These are phyloP conservation scores for Ogataea dorogensis DNA, from an alignment of 805 yeast species.

Conservation along the genomic window DNA sequence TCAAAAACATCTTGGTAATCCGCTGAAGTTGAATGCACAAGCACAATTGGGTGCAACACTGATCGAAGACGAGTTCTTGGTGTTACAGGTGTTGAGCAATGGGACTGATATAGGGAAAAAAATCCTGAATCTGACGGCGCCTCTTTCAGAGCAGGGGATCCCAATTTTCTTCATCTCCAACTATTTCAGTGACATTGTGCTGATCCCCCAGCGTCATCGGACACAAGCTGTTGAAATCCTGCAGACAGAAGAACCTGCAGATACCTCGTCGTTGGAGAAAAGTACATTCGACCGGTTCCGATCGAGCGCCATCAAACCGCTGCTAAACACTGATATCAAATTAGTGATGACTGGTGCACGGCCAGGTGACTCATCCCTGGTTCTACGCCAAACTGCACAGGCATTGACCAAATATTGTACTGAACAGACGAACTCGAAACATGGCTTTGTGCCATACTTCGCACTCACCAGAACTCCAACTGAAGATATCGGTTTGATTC, in stretches of 20 bases:
- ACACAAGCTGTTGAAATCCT: constrained; percentile 46
- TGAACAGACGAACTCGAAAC: constrained; percentile 8
- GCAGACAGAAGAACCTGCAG: constrained; percentile 21
- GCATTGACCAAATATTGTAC: constrained; percentile 28
- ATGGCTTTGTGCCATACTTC: constrained; percentile 43
- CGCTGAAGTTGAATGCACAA: constrained; percentile 32
- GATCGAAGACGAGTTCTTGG: constrained; percentile 44
- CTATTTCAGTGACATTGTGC: constrained; percentile 61
- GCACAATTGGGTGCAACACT: constrained; percentile 36
- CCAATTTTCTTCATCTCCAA: constrained; percentile 61
- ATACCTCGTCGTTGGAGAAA: constrained; percentile 28
- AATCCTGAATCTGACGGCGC: constrained; percentile 55
- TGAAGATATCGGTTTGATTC: constrained; percentile 47
- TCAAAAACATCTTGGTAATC: constrained; percentile 37
- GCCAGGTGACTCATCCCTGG: constrained; percentile 42
- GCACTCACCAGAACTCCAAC: constrained; percentile 52
- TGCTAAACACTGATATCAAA: constrained; percentile 38
- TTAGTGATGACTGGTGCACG: constrained; percentile 60
- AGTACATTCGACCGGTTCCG: constrained; percentile 38
- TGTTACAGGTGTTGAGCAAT: constrained; percentile 60
- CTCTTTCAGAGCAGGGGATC: constrained; percentile 54
- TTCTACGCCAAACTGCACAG: constrained; percentile 44
- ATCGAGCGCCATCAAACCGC: constrained; percentile 42
- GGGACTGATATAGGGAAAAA: constrained; percentile 54
- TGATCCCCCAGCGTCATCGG: constrained; percentile 49